These are phyloP conservation scores for Rubus parviflorus DNA, from an alignment of 306 rosid genomes.

Conservation along the genomic window DNA sequence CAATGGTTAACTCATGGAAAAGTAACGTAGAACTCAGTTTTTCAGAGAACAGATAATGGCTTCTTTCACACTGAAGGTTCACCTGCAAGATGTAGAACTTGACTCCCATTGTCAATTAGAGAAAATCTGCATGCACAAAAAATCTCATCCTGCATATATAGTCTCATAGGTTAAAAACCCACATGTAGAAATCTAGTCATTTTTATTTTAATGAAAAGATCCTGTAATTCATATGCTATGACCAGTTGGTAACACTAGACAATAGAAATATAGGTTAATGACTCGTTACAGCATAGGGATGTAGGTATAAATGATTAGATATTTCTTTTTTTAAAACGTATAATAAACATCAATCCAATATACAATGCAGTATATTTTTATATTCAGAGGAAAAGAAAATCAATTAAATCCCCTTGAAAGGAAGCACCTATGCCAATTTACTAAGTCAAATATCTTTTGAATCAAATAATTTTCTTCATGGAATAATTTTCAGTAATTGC, in stretches of 20 bases:
- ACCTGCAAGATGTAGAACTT: slow-evolving; percentile 73
- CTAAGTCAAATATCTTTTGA: slow-evolving; percentile 18
- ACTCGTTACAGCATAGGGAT: not conserved
- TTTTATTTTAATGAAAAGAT: not conserved
- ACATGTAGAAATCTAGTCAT: not conserved
- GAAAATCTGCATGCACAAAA: slow-evolving; percentile 86
- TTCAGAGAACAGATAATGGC: not conserved
- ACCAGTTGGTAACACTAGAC: not conserved
- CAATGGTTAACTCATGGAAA: slow-evolving; percentile 26
- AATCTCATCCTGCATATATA: slow-evolving; percentile 60
- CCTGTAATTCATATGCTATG: not conserved
- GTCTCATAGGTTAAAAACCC: slow-evolving; percentile 24
- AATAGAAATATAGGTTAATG: not conserved
- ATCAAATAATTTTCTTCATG: not conserved
- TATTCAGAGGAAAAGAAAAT: not conserved
- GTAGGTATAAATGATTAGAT: not conserved
- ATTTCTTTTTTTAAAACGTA: not conserved
- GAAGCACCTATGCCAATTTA: slow-evolving; percentile 20
- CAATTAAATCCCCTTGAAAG: slow-evolving; percentile 3
- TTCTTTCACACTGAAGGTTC: slow-evolving; percentile 7
- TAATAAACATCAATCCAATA: slow-evolving; percentile 5
- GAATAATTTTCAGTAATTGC: slow-evolving; percentile 32
- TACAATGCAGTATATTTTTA: not conserved
- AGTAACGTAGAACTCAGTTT: slow-evolving; percentile 3
- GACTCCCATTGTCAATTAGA: slow-evolving; percentile 39